A percentile compares a stretch with the other conserved stretches of the same genome.
These are phyloP conservation scores for Termitomyces sp. DNA, from an alignment of 768 basidiomycete genomes.

Conservation along the genomic window DNA sequence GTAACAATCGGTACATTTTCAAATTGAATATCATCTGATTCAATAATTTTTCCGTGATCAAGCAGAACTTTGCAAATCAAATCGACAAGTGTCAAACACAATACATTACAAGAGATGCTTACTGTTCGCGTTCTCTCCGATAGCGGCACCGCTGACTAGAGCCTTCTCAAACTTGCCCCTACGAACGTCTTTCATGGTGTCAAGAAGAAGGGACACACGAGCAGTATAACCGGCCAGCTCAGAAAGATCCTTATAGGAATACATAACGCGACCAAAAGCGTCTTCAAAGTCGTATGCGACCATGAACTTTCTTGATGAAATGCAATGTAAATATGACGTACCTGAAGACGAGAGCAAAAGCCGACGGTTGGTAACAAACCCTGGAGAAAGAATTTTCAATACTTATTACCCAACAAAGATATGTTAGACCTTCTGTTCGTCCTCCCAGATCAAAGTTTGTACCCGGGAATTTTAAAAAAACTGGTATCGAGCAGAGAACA, in stretches of 20 bases:
- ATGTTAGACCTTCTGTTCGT: slow-evolving; percentile 73
- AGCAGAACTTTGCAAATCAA: slow-evolving; percentile 51
- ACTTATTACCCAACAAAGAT: background rate
- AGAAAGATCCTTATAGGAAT: slow-evolving; percentile 93
- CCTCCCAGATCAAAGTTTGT: slow-evolving; percentile 69
- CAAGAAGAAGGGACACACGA: slow-evolving; percentile 81
- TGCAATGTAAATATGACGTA: slow-evolving; percentile 18
- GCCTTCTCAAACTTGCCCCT: slow-evolving; percentile 86
- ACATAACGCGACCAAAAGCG: slow-evolving; percentile 94
- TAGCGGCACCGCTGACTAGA: slow-evolving; percentile 67
- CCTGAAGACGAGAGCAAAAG: slow-evolving; percentile 84
- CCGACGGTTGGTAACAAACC: slow-evolving; percentile 95
- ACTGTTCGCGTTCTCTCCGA: slow-evolving; percentile 76
- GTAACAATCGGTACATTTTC: slow-evolving; percentile 93
- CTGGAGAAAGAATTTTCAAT: slow-evolving; percentile 28
- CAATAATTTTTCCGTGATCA: slow-evolving; percentile 72
- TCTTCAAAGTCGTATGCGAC: slow-evolving; percentile 37
- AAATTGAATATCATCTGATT: slow-evolving; percentile 87
- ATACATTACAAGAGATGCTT: slow-evolving; percentile 23
- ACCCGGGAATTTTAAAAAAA: slow-evolving; percentile 86
- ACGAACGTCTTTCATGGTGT: slow-evolving; percentile 85
- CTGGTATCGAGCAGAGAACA: slow-evolving; percentile 87
- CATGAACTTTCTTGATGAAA: background rate
- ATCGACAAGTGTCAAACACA: background rate
- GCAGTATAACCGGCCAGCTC: slow-evolving; percentile 96